phyloP scores from a whole-genome alignment of 345 rosid genomes.

The Ceriops decandra region DNA sequence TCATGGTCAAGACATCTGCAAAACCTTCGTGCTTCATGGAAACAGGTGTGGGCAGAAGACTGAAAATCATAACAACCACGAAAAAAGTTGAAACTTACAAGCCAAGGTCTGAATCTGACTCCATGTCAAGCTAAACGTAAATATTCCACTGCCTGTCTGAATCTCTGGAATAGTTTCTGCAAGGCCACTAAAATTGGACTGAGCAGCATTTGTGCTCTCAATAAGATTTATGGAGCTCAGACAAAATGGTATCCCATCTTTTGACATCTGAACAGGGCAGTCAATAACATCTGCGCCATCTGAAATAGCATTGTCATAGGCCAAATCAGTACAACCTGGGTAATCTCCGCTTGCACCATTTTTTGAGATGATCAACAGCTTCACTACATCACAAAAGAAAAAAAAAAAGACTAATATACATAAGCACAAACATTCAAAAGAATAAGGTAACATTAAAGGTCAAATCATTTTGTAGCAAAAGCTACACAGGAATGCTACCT shows the following conservation, averaged over 20 bases:
- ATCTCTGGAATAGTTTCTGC: conserved; percentile 42
- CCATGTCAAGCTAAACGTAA: conserved; percentile 69
- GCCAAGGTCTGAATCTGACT: conserved; percentile 51
- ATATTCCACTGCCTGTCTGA: conserved; percentile 34
- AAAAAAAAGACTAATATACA: conserved; percentile 4
- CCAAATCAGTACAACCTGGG: conserved; percentile 77
- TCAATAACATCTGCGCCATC: conserved; percentile 73
- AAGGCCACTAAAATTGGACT: conserved; percentile 40
- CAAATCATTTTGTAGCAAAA: neutral
- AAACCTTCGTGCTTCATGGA: too few species aligned
- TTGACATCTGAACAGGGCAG: conserved; percentile 83
- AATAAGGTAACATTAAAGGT: neutral
- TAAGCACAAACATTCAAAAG: neutral
- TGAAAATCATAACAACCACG: neutral
- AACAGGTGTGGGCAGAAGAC: too few species aligned
- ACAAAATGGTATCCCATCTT: conserved; percentile 70
- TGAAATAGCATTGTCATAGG: conserved; percentile 62
- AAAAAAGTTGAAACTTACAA: conserved; percentile 44
- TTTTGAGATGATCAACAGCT: conserved; percentile 51
- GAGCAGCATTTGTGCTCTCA: conserved; percentile 39
- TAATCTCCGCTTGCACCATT: conserved; percentile 92
- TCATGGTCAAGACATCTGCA: too few species aligned
- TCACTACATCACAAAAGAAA: conserved; percentile 34
- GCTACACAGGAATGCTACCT: conserved; percentile 41
- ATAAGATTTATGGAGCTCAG: conserved; percentile 56